These are phyloP conservation scores for Porpolomopsis calyptriformis DNA, from an alignment of 768 basidiomycete species.

Conservation along the genomic window DNA sequence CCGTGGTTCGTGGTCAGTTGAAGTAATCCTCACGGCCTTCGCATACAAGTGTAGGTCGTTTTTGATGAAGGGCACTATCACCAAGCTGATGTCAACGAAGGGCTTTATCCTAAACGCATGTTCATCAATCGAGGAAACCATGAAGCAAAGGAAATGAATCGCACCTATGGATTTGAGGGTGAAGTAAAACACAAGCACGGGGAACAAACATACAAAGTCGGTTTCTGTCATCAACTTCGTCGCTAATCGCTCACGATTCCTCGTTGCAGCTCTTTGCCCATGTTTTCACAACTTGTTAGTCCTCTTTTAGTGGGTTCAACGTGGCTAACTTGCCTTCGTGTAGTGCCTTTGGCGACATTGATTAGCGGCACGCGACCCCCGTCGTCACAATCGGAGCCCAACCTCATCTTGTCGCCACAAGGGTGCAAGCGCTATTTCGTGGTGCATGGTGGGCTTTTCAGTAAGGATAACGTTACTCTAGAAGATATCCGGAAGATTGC, in stretches of 20 bases:
- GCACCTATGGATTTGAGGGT: conserved; percentile 87
- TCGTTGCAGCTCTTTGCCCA: conserved; percentile 71
- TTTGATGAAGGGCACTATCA: not conserved
- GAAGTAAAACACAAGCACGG: conserved; percentile 96
- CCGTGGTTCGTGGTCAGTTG: conserved; percentile 90
- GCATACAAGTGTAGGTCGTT: conserved; percentile 78
- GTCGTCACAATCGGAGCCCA: conserved; percentile 24
- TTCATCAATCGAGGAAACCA: conserved; percentile 96
- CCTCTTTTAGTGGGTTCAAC: not conserved
- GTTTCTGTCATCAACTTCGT: not conserved
- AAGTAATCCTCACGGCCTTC: conserved; percentile 86
- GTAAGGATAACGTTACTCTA: conserved; percentile 87
- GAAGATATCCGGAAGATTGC: conserved; percentile 86
- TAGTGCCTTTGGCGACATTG: conserved; percentile 87
- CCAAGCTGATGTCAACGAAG: conserved; percentile 18
- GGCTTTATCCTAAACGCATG: conserved; percentile 85
- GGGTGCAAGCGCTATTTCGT: conserved; percentile 86
- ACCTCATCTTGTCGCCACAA: conserved; percentile 69
- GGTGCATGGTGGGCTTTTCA: conserved; percentile 94
- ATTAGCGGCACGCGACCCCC: conserved; percentile 63
- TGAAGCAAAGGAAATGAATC: conserved; percentile 95
- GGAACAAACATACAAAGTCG: conserved; percentile 85
- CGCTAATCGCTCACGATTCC: not conserved
- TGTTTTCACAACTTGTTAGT: conserved; percentile 80
- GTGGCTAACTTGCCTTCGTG: not conserved